phyloP scores from a whole-genome alignment of 148 eudicot genomes.

The Mesembryanthemum crystallinum region DNA sequence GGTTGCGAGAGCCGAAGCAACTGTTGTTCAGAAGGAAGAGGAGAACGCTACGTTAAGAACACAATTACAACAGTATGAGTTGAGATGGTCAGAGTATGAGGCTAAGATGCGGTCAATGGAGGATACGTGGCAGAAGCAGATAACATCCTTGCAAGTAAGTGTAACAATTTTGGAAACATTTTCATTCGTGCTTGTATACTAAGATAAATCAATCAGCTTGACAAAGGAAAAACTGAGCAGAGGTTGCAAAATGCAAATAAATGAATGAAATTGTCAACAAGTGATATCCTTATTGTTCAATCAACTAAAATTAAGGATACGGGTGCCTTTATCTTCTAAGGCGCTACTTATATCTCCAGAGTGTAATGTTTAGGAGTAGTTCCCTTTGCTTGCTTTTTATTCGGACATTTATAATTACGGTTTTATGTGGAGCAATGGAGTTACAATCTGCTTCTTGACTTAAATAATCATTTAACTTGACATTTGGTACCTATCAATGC shows the following conservation, averaged over 20 bases:
- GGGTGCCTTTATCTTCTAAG: background rate
- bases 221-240: background rate
- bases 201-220: background rate
- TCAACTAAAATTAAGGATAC: no score
- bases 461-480: no score
- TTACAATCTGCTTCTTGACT: no score
- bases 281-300: background rate
- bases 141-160: slow-evolving; percentile 69
- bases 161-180: background rate
- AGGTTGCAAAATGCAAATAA: background rate
- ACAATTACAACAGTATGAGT: slow-evolving; percentile 59
- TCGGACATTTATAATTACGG: no score
- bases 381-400: background rate
- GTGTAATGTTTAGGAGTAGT: background rate
- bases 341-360: background rate
- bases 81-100: slow-evolving; percentile 67
- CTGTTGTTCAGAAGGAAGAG: slow-evolving; percentile 54
- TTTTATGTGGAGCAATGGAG: background rate
- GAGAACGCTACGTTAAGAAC: slow-evolving; percentile 64
- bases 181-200: background rate
- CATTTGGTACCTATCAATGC: no score
- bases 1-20: slow-evolving; percentile 58
- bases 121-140: slow-evolving; percentile 88
- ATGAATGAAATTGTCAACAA: background rate
- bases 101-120: slow-evolving; percentile 79